phyloP scores from a whole-genome alignment of 768 basidiomycete species.

The Suillus tomentosus region DNA sequence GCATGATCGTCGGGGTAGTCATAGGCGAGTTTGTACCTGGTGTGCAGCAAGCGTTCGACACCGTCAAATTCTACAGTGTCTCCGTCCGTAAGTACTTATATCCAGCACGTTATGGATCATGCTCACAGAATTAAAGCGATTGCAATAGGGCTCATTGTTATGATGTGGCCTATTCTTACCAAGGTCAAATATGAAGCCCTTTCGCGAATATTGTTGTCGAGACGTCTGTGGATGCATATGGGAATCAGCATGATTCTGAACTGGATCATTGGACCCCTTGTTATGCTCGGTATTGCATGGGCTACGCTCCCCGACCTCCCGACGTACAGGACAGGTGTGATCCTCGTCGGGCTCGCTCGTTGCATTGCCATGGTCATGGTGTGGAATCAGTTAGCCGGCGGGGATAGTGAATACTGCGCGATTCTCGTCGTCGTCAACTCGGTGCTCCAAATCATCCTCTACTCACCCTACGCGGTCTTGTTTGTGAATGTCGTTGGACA shows the following conservation, averaged over 20 bases:
- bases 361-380: conserved; percentile 72
- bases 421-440: conserved; percentile 83
- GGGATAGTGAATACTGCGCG: conserved; percentile 73
- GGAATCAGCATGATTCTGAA: conserved; percentile 68
- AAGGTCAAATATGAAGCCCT: conserved; percentile 79
- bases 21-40: conserved; percentile 67
- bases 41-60: conserved; percentile 63
- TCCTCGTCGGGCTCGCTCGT: conserved; percentile 63
- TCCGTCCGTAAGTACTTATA: conserved; percentile 63
- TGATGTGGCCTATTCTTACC: conserved; percentile 86
- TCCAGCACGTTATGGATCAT: not conserved
- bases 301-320: conserved; percentile 80
- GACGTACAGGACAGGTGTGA: conserved; percentile 74
- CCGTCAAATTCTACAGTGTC: conserved; percentile 64
- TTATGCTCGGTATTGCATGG: conserved; percentile 88
- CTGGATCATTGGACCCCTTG: conserved; percentile 78
- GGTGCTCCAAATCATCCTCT: conserved; percentile 70
- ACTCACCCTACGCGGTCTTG: conserved; percentile 68
- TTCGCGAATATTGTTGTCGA: conserved; percentile 53
- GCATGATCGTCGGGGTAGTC: conserved; percentile 76
- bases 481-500: conserved; percentile 71
- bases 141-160: conserved; percentile 77
- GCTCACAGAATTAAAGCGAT: conserved; percentile 53
- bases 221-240: conserved; percentile 65
- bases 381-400: conserved; percentile 75